These are phyloP conservation scores for Coemansia sp. DNA, from an alignment of 192 early-diverging fungal genomes.

Conservation along the genomic window DNA sequence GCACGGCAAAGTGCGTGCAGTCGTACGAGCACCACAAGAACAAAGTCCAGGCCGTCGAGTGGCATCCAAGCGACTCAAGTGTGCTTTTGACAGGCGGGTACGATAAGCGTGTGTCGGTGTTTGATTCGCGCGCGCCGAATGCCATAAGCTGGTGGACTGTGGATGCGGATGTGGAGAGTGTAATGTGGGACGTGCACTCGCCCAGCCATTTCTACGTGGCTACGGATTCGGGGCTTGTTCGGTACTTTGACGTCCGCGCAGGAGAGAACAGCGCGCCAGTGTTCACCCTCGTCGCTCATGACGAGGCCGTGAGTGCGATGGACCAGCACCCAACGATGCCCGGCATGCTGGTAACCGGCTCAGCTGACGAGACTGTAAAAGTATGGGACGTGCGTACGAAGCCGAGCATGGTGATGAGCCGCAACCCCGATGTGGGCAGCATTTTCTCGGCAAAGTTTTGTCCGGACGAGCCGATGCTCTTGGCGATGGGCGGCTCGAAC, in stretches of 20 bases:
- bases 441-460: constrained; percentile 88
- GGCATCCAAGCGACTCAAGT: constrained; percentile 87
- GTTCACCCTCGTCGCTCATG: constrained; percentile 92
- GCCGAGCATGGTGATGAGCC: constrained; percentile 81
- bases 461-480: constrained; percentile 85
- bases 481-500: constrained; percentile 84
- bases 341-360: constrained; percentile 91
- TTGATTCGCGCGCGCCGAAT: constrained; percentile 88
- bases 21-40: constrained; percentile 84
- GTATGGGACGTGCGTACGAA: constrained; percentile 81
- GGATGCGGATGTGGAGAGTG: constrained; percentile 83
- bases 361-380: constrained; percentile 87
- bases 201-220: constrained; percentile 76
- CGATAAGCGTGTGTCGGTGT: constrained; percentile 81
- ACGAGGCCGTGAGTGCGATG: constrained; percentile 82
- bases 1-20: constrained; percentile 64
- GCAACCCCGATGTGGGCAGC: constrained; percentile 79
- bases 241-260: constrained; percentile 82
- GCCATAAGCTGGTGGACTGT: constrained; percentile 69
- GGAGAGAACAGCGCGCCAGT: constrained; percentile 56
- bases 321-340: constrained; percentile 76
- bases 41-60: constrained; percentile 89
- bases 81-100: constrained; percentile 90
- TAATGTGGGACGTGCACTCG: constrained; percentile 89
- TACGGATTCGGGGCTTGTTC: constrained; percentile 88